Evolutionary conservation across 352 stramenopile species (phyloP), one percentile per base, ranked within the genome.

Genomic region (Phytophthora nicotianae): DNA sequence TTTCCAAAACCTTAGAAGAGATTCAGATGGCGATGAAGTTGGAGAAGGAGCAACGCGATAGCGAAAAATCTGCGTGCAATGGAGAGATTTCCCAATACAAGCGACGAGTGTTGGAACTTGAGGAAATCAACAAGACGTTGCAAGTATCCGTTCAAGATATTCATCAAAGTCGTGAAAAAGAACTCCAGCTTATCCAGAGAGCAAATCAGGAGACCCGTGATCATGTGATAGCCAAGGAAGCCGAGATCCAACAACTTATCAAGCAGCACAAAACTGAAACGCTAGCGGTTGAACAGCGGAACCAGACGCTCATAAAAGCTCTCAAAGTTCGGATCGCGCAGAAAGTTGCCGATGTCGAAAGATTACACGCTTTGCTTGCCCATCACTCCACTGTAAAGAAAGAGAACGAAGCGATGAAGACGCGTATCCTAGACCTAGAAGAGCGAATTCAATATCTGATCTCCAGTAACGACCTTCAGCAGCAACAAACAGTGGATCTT

Each of bases 311-410:
- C 17, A 26, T 73, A 1, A 50, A 65, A 24, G 65, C 49, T 7
- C 21, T 69, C 14, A 61, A 69, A 20, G 42, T 35, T 21, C 46
- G 51, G n/a, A 65, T 69, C 3, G 42, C 60, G 14, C 51, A 61
- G 9, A 72, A 69, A 26, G 26, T 56, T 45, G 51, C 48, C 11
- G 58, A 65, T 38, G 23, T 58, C 6, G 42, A 46, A n/a, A 35
- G 56, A 48, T 29, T 57, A 2, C 43, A 49, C 3, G 23, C 57
- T 42, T 14, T 64, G 43, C 5, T 47, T 11, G 13, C 17, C 11
- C 38, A 62, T 16, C 32, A 51, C 16, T n/a, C 41, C 0, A 37
- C 40, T 24, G 50, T 45, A 48, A 61, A 58, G 29, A 16, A 20
- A 10, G 7, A 38, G 13, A 58, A 62, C 5, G 27, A 2, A 17